Base-by-base conservation (phyloP, 108 stramenopile genomes). In the Conticribra weissflogii region DNA sequence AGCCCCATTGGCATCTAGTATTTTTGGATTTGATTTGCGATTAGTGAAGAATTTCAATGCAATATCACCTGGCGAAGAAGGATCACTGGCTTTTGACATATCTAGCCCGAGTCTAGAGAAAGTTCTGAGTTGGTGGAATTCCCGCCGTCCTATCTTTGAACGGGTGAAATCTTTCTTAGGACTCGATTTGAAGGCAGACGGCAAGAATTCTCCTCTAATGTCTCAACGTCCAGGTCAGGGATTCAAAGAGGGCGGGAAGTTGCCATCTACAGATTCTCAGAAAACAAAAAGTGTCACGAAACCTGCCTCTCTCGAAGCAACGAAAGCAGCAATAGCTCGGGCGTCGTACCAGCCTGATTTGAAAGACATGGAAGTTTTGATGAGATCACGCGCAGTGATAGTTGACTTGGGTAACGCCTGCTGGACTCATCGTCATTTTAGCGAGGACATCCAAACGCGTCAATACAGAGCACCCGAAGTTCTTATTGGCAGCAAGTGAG, bases 331-430 rank as follows among this genome's bases (percentile, higher is more conserved):
- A 9, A 54, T 68, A 17, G 57, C 68, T 8, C 71, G 68, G 22
- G 82, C 78, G 51, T 75, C 81, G 0, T 81, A 86, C n/a, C 88
- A 85, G 36, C 85, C 93, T 1, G 86, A 91, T 62, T 58, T 94
- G 7, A 90, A 85, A 50, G 86, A 90, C 76, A 59, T 74, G 24
- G 71, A 87, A 29, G 68, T 77, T 67, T 75, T 94, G 54, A 68
- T 84, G 79, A 81, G 66, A 36, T 85, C 81, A 22, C 76, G 86
- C 33, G 81, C 94, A 19, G 90, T 91, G 17, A 88, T 98, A 36
- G 98, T 99, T 8, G 98, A 99, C 81, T 88, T 99, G 7, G 98
- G 98, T 65, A 99, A 99, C 69, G 98, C 98, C 19, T 99, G 98
- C 75, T 99, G 98, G 98, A 96, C 88, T 2, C 82, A 98, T 61